Percentiles rank a stretch among this genome's conserved stretches.
These are phyloP conservation scores for Paramyrothecium sp. DNA, from an alignment of 2,329 filamentous ascomycete genomes.

Conservation along the genomic window DNA sequence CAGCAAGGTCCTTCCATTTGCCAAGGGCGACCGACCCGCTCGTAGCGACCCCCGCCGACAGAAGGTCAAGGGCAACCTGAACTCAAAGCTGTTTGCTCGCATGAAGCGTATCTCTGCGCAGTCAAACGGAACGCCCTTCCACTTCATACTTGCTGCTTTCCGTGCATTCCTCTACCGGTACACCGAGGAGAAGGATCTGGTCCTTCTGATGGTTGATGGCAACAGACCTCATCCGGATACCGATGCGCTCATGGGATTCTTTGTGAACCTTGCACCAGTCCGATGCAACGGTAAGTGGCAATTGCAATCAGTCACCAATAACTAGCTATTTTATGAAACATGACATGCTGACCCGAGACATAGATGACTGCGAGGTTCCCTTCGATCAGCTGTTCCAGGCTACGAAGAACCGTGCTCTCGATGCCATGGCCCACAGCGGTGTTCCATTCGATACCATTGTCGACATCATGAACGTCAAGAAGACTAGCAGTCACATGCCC, in stretches of 20 bases:
- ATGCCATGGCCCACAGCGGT: conserved; percentile 17
- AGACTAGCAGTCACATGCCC: conserved; percentile 18
- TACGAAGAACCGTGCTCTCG: conserved; percentile 16
- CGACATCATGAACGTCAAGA: conserved; percentile 16
- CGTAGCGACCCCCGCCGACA: conserved; percentile 14
- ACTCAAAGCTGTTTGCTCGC: conserved; percentile 16
- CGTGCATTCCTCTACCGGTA: conserved; percentile 21
- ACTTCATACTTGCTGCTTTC: conserved; percentile 22
- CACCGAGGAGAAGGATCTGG: conserved; percentile 19
- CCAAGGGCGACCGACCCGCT: conserved; percentile 14
- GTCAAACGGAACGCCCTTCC: conserved; percentile 17
- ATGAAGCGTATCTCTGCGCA: conserved; percentile 22
- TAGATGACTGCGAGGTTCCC: conserved; percentile 16
- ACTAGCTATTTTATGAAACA: background rate
- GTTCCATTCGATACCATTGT: conserved; percentile 22
- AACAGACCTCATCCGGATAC: conserved; percentile 20
- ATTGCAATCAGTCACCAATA: background rate
- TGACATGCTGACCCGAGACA: background rate
- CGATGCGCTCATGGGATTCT: conserved; percentile 20
- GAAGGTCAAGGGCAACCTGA: conserved; percentile 16
- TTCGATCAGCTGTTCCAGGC: conserved; percentile 19
- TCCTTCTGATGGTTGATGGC: conserved; percentile 21
- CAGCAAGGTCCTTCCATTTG: conserved; percentile 19
- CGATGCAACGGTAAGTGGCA: conserved; percentile 13
- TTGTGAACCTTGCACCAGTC: conserved; percentile 21